These are phyloP conservation scores for Paecilomyces sp. DNA, from an alignment of 2,329 filamentous ascomycete species.

Conservation along the genomic window DNA sequence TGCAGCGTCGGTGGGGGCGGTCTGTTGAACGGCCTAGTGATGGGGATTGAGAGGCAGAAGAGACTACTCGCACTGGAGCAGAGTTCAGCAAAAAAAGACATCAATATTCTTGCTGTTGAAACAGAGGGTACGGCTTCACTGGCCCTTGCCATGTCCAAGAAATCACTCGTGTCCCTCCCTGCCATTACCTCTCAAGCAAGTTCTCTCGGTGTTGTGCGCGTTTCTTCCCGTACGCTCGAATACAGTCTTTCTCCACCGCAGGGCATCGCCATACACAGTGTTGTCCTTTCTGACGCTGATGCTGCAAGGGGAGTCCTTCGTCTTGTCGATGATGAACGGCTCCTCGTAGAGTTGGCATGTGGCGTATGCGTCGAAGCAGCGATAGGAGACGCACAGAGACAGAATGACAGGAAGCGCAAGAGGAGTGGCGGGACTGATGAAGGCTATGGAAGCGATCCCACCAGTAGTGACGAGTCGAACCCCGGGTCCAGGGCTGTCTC, in stretches of 20 bases:
- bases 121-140: slow-evolving; percentile 68
- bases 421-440: neutral
- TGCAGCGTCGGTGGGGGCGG: slow-evolving; percentile 78
- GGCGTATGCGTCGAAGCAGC: slow-evolving; percentile 63
- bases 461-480: neutral
- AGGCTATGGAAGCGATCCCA: neutral
- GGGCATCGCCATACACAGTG: slow-evolving; percentile 47
- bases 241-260: slow-evolving; percentile 47
- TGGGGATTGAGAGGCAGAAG: slow-evolving; percentile 52
- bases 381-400: slow-evolving; percentile 23
- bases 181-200: slow-evolving; percentile 70
- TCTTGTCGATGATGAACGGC: slow-evolving; percentile 72
- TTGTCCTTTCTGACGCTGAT: slow-evolving; percentile 66
- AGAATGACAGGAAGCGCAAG: slow-evolving; percentile 3
- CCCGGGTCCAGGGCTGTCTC: neutral
- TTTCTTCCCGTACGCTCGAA: slow-evolving; percentile 61
- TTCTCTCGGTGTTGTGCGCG: slow-evolving; percentile 64
- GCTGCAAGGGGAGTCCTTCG: slow-evolving; percentile 70
- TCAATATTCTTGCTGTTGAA: slow-evolving; percentile 64
- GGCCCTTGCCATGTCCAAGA: slow-evolving; percentile 48
- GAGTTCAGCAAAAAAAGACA: slow-evolving; percentile 15
- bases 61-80: slow-evolving; percentile 13
- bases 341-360: slow-evolving; percentile 79
- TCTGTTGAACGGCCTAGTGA: slow-evolving; percentile 67
- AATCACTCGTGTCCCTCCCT: slow-evolving; percentile 56